Conservation (phyloP, 1,139 yeast species). For the Candida glucosophila region DNA sequence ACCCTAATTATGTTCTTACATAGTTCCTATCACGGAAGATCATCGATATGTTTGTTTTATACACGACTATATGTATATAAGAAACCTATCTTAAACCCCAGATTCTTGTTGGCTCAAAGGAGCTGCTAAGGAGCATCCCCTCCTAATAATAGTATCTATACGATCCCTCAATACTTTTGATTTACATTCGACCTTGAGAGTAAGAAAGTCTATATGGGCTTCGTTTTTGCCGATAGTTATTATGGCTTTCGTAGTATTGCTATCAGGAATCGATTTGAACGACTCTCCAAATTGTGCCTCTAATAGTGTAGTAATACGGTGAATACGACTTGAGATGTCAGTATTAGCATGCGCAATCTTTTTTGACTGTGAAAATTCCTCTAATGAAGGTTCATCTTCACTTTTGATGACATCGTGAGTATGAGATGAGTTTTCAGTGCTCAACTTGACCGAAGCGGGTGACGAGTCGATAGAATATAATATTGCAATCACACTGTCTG, state of each 20-base stretch:
- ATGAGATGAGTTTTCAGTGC: constrained; percentile 53
- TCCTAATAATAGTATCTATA: constrained; percentile 67
- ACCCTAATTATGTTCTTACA: neutral
- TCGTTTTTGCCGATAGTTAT: constrained; percentile 64
- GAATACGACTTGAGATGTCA: constrained; percentile 45
- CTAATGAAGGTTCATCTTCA: constrained; percentile 6
- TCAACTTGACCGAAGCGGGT: constrained; percentile 86
- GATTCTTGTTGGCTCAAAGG: constrained; percentile 46
- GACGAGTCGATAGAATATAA: constrained; percentile 87
- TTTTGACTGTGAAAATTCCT: constrained; percentile 2
- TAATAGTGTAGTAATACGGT: constrained; percentile 55
- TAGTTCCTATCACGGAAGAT: neutral
- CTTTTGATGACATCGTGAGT: constrained; percentile 14
- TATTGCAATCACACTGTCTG: constrained; percentile 89
- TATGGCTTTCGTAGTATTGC: constrained; percentile 36
- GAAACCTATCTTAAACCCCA: constrained; percentile 2
- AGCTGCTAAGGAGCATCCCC: constrained; percentile 77
- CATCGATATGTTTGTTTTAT: neutral
- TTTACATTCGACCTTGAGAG: constrained; percentile 64
- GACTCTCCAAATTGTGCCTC: constrained; percentile 86
- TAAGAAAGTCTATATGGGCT: constrained; percentile 61
- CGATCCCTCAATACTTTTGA: constrained; percentile 76
- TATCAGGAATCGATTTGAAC: constrained; percentile 31
- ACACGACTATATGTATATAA: constrained; percentile 1
- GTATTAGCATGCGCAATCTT: constrained; percentile 23